These are phyloP conservation scores for Trametes sanguinea DNA, from an alignment of 768 basidiomycete species.

Conservation along the genomic window DNA sequence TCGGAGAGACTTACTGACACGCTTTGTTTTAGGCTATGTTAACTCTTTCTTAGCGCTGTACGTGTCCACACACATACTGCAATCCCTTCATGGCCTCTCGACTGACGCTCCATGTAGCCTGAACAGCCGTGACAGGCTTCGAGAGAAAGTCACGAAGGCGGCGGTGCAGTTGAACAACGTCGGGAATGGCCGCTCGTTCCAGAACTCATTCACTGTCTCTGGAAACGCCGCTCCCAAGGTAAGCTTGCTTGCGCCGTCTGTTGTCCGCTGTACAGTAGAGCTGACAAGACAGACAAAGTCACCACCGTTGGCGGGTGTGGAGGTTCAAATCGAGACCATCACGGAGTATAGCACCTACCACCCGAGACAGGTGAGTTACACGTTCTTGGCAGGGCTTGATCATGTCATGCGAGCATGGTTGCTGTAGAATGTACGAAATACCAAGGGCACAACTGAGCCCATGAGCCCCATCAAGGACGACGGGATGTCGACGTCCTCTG, in stretches of 20 bases:
- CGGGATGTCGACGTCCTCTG: slow-evolving; percentile 7
- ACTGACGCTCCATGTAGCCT: slow-evolving; percentile 33
- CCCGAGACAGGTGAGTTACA: neutral
- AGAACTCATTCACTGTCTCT: slow-evolving; percentile 6
- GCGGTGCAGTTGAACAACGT: slow-evolving; percentile 19
- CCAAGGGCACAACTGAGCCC: neutral
- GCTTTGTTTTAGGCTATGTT: slow-evolving; percentile 45
- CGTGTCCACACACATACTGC: slow-evolving; percentile 20
- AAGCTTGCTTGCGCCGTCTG: neutral
- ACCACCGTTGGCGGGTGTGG: slow-evolving; percentile 13
- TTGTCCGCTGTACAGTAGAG: neutral
- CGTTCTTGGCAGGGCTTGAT: neutral
- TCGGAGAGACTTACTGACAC: neutral
- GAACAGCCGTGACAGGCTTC: slow-evolving; percentile 50
- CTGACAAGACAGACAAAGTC: neutral
- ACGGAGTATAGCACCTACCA: slow-evolving; percentile 21
- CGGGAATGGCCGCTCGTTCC: slow-evolving; percentile 10
- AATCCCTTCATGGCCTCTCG: neutral
- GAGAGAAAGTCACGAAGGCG: slow-evolving; percentile 35
- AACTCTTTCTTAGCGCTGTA: slow-evolving; percentile 56
- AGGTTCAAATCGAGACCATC: slow-evolving; percentile 26
- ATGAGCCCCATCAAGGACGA: slow-evolving; percentile 12
- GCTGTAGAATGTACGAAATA: neutral
- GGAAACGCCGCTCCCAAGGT: slow-evolving; percentile 6
- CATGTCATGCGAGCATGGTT: neutral